These are phyloP conservation scores for Acanthamoeba sp. DNA, from an alignment of 208 protist genomes.

Conservation along the genomic window DNA sequence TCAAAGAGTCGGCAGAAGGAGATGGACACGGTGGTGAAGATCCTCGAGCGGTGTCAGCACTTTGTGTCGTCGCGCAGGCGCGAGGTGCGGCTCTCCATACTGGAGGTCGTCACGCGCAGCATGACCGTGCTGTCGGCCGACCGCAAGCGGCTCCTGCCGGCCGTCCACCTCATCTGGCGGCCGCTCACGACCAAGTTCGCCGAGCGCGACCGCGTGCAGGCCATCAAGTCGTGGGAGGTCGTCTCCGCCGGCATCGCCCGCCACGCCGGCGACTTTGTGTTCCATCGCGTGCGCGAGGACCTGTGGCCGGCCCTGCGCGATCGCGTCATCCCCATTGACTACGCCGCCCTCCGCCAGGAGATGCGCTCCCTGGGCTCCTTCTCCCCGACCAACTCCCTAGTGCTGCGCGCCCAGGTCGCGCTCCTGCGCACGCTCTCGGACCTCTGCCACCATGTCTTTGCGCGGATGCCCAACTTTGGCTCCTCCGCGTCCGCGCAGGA, in stretches of 20 bases:
- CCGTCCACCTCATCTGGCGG: constrained; percentile 44
- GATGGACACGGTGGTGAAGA: constrained; percentile 40
- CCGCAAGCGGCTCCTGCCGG: constrained; percentile 48
- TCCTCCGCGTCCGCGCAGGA: background rate
- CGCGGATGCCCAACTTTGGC: background rate
- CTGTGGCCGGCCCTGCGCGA: constrained; percentile 50
- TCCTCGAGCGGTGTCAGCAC: constrained; percentile 53
- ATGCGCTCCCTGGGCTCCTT: constrained; percentile 46
- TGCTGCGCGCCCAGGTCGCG: background rate
- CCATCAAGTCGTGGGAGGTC: constrained; percentile 42
- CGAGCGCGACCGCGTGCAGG: constrained; percentile 2
- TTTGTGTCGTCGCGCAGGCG: constrained; percentile 10
- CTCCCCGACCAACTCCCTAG: background rate
- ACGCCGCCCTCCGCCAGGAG: background rate
- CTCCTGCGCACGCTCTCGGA: background rate
- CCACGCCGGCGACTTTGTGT: constrained; percentile 49
- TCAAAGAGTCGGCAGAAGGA: constrained; percentile 45
- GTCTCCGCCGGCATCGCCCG: background rate
- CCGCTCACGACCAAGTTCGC: constrained; percentile 23
- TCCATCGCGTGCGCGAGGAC: constrained; percentile 42
- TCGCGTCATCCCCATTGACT: constrained; percentile 17
- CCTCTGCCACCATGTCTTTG: background rate
- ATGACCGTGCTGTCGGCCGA: constrained; percentile 51
- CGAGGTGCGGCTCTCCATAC: constrained; percentile 21
- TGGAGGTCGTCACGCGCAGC: background rate